Evolutionary conservation across 2,329 filamentous ascomycete genomes (phyloP).

Genomic region (Ceratocystis diversiconidia): DNA sequence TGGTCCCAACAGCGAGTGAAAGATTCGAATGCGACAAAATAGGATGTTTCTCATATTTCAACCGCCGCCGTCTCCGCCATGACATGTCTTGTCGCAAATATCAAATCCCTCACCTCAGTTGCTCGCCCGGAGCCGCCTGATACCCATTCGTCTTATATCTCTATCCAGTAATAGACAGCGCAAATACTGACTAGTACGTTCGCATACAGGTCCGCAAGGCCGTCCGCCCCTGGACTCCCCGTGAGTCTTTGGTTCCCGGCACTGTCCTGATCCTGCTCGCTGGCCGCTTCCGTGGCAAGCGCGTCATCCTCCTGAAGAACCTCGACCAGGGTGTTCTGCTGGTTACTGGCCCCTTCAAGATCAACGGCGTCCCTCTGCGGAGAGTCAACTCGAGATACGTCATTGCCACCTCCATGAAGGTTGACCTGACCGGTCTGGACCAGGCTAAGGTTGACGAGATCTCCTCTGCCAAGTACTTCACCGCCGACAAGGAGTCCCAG

Average conservation of each 20-base stretch:
- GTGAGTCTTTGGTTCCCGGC: conserved; percentile 81
- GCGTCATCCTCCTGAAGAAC: conserved; percentile 95
- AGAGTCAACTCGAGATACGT: conserved; percentile 88
- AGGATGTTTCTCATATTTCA: not conserved
- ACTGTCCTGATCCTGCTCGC: conserved; percentile 97
- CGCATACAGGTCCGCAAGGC: conserved; percentile 75
- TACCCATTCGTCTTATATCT: not conserved
- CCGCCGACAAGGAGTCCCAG: conserved; percentile 84
- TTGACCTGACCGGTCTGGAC: conserved; percentile 77
- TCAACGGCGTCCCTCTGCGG: conserved; percentile 97
- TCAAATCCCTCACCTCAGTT: not conserved
- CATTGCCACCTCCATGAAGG: conserved; percentile 75
- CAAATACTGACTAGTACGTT: conserved; percentile 14
- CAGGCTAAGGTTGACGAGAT: conserved; percentile 74
- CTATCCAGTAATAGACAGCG: not conserved
- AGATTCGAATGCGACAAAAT: not conserved
- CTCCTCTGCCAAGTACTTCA: conserved; percentile 78
- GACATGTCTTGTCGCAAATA: not conserved
- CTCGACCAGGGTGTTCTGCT: conserved; percentile 96
- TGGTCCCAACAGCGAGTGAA: not conserved
- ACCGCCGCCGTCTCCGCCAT: no score
- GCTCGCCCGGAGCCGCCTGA: not conserved
- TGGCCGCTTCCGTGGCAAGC: conserved; percentile 99
- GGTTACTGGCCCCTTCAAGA: conserved; percentile 99
- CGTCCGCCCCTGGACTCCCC: conserved; percentile 72